Evolutionary conservation across 139 green algal genomes (phyloP).

Genomic region (Micractinium sp.): DNA sequence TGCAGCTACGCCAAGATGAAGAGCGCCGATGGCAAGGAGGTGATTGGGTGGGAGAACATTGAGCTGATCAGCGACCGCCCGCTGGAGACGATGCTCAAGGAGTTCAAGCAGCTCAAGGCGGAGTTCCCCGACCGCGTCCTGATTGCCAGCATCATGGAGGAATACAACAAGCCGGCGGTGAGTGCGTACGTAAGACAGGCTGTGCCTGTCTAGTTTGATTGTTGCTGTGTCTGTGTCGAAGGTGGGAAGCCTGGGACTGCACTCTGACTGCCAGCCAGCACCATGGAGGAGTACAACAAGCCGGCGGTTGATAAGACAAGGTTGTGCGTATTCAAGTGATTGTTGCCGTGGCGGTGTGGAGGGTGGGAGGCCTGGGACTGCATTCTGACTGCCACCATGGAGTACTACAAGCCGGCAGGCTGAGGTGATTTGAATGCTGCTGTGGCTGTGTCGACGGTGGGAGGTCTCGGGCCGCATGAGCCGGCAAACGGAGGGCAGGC

Average conservation of each 20-base stretch:
- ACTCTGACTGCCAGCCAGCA: background rate
- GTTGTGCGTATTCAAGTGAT: background rate
- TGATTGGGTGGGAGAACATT: constrained; percentile 98
- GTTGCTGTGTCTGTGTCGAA: too few relatives aligned
- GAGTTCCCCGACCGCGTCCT: constrained; percentile 94
- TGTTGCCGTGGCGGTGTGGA: background rate
- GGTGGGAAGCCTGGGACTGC: background rate
- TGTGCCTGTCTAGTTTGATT: too few relatives aligned
- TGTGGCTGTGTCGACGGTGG: background rate
- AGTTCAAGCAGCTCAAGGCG: constrained; percentile 89
- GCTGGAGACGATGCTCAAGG: constrained; percentile 92
- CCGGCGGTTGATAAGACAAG: too few relatives aligned
- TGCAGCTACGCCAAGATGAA: constrained; percentile 88
- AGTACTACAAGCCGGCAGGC: background rate
- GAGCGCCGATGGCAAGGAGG: constrained; percentile 56
- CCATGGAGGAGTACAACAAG: background rate
- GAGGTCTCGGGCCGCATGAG: background rate
- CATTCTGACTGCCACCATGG: background rate
- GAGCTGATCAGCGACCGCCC: constrained; percentile 95
- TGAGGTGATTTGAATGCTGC: background rate
- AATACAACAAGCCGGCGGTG: constrained; percentile 78
- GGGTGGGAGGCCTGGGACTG: background rate
- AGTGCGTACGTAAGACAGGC: background rate
- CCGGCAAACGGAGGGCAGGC: too few relatives aligned
- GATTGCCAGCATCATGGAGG: constrained; percentile 97